phyloP scores from a whole-genome alignment of 768 basidiomycete species.

The Boletus edulis region DNA sequence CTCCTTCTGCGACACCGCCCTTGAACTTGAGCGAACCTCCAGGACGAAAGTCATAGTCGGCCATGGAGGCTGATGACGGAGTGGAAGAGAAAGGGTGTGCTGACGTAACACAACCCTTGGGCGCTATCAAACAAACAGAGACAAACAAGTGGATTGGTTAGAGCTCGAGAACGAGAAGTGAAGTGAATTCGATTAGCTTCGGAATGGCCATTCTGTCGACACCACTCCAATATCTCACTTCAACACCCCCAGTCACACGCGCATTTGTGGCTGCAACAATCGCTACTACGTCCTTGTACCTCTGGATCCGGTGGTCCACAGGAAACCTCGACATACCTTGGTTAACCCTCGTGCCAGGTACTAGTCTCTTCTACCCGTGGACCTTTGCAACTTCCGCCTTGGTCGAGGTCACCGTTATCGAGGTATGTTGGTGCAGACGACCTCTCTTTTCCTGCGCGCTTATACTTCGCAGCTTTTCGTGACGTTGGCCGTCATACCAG shows the following conservation, averaged over 20 bases:
- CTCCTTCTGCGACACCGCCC: conserved; percentile 74
- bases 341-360: conserved; percentile 79
- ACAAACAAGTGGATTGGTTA: conserved; percentile 19
- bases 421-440: conserved; percentile 52
- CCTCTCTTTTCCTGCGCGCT: conserved; percentile 1
- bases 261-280: conserved; percentile 63
- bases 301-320: conserved; percentile 61
- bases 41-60: conserved; percentile 81
- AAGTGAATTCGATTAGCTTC: conserved; percentile 10
- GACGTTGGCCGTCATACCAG: conserved; percentile 74
- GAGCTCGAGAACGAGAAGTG: too few species aligned
- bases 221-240: conserved; percentile 63
- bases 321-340: conserved; percentile 51
- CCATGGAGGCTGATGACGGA: conserved; percentile 45
- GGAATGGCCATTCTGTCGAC: conserved; percentile 76
- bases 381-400: conserved; percentile 86
- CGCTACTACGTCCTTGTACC: conserved; percentile 56
- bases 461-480: conserved; percentile 58
- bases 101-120: conserved; percentile 30
- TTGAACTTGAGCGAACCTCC: conserved; percentile 91
- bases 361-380: conserved; percentile 87
- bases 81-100: conserved; percentile 14
- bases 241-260: conserved; percentile 79
- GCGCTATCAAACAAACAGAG: conserved; percentile 17
- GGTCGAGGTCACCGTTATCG: conserved; percentile 79